These are phyloP conservation scores for Scutellaria baicalensis DNA, from an alignment of 257 asterid genomes.

Conservation along the genomic window DNA sequence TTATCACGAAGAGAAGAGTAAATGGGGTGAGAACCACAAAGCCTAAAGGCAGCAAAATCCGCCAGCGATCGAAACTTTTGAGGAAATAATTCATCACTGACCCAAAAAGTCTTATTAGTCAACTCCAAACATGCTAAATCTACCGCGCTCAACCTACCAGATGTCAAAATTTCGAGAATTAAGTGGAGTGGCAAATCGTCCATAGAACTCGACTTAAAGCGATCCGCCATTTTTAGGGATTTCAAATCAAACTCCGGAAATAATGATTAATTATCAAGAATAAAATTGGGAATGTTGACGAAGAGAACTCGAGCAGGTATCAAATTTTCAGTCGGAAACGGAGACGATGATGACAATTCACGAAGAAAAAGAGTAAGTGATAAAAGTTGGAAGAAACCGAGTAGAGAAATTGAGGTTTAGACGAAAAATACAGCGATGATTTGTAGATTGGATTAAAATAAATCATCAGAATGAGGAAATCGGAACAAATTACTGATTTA, in stretches of 20 bases:
- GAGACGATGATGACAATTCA: constrained; percentile 30
- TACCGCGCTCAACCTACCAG: constrained; percentile 51
- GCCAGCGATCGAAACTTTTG: constrained; percentile 52
- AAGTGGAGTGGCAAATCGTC: constrained; percentile 76
- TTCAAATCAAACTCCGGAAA: not conserved
- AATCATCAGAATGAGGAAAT: constrained; percentile 35
- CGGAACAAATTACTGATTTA: constrained; percentile 17
- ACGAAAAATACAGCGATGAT: constrained; percentile 20
- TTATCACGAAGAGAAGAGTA: constrained; percentile 36
- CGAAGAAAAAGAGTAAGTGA: constrained; percentile 31
- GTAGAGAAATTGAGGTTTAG: constrained; percentile 32
- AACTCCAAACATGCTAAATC: constrained; percentile 66
- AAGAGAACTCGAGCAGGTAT: constrained; percentile 9
- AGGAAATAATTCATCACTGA: constrained; percentile 40
- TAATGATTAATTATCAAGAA: not conserved
- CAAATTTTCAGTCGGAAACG: constrained; percentile 47
- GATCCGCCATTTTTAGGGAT: constrained; percentile 45
- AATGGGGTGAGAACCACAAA: constrained; percentile 48
- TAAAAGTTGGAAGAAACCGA: constrained; percentile 45
- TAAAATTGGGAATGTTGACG: not conserved
- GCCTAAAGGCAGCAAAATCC: constrained; percentile 72
- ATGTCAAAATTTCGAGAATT: constrained; percentile 57
- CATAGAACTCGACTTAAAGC: constrained; percentile 32
- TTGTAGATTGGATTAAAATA: constrained; percentile 18
- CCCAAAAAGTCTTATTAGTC: constrained; percentile 49